Evolutionary conservation across 1,284 basidiomycete genomes (phyloP).

Genomic region (Cutaneotrichosporon cavernicola): DNA sequence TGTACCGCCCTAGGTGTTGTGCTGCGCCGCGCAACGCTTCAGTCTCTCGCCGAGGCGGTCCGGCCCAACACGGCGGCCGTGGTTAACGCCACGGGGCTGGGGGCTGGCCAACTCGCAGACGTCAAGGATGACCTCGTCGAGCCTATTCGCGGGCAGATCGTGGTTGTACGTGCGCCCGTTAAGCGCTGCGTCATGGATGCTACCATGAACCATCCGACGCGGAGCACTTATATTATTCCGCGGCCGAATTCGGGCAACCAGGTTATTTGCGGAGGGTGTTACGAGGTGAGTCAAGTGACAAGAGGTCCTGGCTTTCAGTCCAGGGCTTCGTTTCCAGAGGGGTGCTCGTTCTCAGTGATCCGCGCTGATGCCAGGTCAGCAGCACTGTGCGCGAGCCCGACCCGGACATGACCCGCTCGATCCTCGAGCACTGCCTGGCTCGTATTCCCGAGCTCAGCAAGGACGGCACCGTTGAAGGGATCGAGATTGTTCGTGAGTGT

Average conservation of each 20-base stretch:
- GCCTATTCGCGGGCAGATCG: slow-evolving; percentile 28
- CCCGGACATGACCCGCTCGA: slow-evolving; percentile 19
- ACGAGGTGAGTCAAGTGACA: slow-evolving; percentile 18
- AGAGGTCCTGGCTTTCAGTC: too few species aligned
- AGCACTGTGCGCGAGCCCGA: slow-evolving; percentile 17
- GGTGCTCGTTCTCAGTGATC: not conserved
- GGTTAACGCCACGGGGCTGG: slow-evolving; percentile 24
- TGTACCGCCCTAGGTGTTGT: slow-evolving; percentile 21
- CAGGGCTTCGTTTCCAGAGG: too few species aligned
- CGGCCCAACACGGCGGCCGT: slow-evolving; percentile 10
- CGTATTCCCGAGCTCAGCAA: slow-evolving; percentile 23
- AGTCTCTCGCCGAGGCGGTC: slow-evolving; percentile 16
- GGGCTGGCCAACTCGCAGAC: slow-evolving; percentile 19
- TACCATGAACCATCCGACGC: slow-evolving; percentile 18
- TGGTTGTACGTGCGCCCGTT: slow-evolving; percentile 26
- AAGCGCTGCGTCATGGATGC: slow-evolving; percentile 28
- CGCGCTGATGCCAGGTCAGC: slow-evolving; percentile 14
- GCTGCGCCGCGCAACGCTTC: slow-evolving; percentile 14
- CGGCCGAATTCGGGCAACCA: slow-evolving; percentile 25
- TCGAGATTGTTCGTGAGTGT: slow-evolving; percentile 27
- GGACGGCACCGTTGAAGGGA: slow-evolving; percentile 24
- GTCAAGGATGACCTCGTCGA: slow-evolving; percentile 23
- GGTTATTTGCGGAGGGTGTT: slow-evolving; percentile 30
- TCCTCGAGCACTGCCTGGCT: slow-evolving; percentile 27
- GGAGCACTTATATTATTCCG: slow-evolving; percentile 30